Percentiles rank a stretch among this genome's conserved stretches.
phyloP scores from a whole-genome alignment of 352 stramenopile genomes.

The Globisporangium lucens region DNA sequence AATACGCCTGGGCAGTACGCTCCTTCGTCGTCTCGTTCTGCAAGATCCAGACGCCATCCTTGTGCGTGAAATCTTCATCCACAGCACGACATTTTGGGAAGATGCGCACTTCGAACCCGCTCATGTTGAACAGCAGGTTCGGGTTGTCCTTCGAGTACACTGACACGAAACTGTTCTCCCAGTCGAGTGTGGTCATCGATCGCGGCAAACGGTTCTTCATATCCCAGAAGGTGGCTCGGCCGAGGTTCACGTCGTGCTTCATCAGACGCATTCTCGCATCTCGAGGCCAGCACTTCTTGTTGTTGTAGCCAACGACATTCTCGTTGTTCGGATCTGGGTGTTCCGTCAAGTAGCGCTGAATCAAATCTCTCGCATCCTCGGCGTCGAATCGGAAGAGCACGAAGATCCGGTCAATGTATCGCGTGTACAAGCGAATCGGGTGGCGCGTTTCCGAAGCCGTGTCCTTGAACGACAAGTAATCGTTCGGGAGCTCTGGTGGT shows the following conservation, averaged over 20 bases:
- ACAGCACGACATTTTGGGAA: slow-evolving; percentile 91
- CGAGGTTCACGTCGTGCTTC: slow-evolving; percentile 99
- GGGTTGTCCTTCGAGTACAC: slow-evolving; percentile 99
- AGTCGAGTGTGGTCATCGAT: slow-evolving; percentile 98
- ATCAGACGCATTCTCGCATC: slow-evolving; percentile 99
- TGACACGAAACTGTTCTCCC: slow-evolving; percentile 99
- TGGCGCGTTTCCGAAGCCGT: slow-evolving; percentile 96
- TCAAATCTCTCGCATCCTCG: slow-evolving; percentile 98
- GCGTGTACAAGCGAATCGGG: slow-evolving; percentile 99
- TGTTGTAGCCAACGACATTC: slow-evolving; percentile 99
- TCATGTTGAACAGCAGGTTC: slow-evolving; percentile 99
- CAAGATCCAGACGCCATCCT: slow-evolving; percentile 99
- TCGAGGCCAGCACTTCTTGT: slow-evolving; percentile 99
- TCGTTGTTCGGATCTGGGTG: slow-evolving; percentile 99
- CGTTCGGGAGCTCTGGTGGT: slow-evolving; percentile 96
- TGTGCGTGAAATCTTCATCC: slow-evolving; percentile 93
- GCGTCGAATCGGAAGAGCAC: slow-evolving; percentile 99
- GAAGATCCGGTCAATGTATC: slow-evolving; percentile 99
- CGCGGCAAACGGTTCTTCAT: slow-evolving; percentile 99
- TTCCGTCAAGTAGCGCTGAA: slow-evolving; percentile 99
- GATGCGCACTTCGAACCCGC: slow-evolving; percentile 97
- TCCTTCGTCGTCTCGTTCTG: slow-evolving; percentile 99
- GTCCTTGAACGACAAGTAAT: slow-evolving; percentile 98
- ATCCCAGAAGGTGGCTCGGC: slow-evolving; percentile 99
- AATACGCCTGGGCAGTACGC: slow-evolving; percentile 97